phyloP scores from a whole-genome alignment of 768 basidiomycete species.

The Mycena vitilis region DNA sequence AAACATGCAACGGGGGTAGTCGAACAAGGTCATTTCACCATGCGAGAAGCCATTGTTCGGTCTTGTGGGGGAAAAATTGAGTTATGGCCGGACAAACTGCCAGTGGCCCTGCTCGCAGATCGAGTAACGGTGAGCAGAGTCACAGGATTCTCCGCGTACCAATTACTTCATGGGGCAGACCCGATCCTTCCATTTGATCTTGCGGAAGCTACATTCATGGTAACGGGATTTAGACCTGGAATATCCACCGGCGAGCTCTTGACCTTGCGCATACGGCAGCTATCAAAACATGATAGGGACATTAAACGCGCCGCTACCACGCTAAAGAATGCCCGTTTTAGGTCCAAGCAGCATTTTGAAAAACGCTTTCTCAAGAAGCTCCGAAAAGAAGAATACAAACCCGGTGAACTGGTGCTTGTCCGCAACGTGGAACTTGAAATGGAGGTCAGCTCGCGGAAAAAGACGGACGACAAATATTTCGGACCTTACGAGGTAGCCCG shows the following conservation, averaged over 20 bases:
- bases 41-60: constrained; percentile 47
- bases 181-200: constrained; percentile 14
- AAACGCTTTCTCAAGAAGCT: neutral
- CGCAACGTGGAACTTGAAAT: neutral
- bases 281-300: neutral
- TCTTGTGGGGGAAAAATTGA: constrained; percentile 34
- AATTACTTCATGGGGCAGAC: constrained; percentile 10
- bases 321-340: neutral
- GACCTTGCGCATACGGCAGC: neutral
- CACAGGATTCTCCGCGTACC: constrained; percentile 39
- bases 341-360: neutral
- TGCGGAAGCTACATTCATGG: constrained; percentile 6
- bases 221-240: neutral
- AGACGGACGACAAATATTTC: neutral
- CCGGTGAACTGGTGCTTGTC: neutral
- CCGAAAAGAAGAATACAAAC: neutral
- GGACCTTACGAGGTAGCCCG: neutral
- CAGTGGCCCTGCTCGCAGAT: constrained; percentile 40
- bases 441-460: neutral
- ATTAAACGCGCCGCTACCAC: neutral
- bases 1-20: constrained; percentile 49
- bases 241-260: neutral
- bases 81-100: constrained; percentile 38
- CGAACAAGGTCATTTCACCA: constrained; percentile 46
- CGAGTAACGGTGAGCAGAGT: constrained; percentile 31